Evolutionary conservation across 2,329 filamentous ascomycete genomes (phyloP).

Genomic region (Dendryphion nanum): DNA sequence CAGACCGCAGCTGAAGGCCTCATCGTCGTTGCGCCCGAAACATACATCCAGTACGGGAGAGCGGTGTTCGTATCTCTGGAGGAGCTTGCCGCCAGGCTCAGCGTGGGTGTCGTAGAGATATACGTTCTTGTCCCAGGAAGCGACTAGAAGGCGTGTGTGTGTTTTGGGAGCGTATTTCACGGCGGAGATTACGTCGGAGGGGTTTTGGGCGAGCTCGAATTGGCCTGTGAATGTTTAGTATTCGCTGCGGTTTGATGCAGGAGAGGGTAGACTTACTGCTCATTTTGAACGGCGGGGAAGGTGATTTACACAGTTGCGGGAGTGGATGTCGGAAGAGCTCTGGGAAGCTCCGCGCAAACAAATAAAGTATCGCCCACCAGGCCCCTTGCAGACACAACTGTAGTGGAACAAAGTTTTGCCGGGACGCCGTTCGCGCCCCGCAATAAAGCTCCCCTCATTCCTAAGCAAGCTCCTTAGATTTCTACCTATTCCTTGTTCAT

Average conservation of each 20-base stretch:
- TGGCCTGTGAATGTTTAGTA: slow-evolving; percentile 46
- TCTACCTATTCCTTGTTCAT: neutral
- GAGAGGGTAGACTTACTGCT: slow-evolving; percentile 1
- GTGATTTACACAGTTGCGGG: neutral
- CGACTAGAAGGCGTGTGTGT: slow-evolving; percentile 76
- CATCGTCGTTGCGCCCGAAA: slow-evolving; percentile 78
- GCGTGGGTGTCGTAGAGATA: slow-evolving; percentile 80
- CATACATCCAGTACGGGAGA: slow-evolving; percentile 89
- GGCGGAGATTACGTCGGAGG: slow-evolving; percentile 82
- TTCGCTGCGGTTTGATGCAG: neutral
- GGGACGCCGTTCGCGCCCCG: slow-evolving; percentile 13
- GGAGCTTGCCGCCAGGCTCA: slow-evolving; percentile 60
- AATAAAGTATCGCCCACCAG: too few relatives aligned
- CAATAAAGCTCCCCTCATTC: slow-evolving; percentile 2
- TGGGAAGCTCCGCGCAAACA: slow-evolving; percentile 4
- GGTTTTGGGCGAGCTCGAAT: slow-evolving; percentile 79
- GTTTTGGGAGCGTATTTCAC: slow-evolving; percentile 79
- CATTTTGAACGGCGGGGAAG: slow-evolving; percentile 1
- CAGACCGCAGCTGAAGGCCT: slow-evolving; percentile 82
- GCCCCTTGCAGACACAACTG: too few relatives aligned
- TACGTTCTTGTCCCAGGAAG: slow-evolving; percentile 90
- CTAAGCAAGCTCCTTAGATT: neutral
- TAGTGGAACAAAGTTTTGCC: slow-evolving; percentile 8
- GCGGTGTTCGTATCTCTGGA: slow-evolving; percentile 74
- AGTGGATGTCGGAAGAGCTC: neutral